phyloP scores from a whole-genome alignment of 2,329 filamentous ascomycete species.

The Aspergillus pseudotamarii region DNA sequence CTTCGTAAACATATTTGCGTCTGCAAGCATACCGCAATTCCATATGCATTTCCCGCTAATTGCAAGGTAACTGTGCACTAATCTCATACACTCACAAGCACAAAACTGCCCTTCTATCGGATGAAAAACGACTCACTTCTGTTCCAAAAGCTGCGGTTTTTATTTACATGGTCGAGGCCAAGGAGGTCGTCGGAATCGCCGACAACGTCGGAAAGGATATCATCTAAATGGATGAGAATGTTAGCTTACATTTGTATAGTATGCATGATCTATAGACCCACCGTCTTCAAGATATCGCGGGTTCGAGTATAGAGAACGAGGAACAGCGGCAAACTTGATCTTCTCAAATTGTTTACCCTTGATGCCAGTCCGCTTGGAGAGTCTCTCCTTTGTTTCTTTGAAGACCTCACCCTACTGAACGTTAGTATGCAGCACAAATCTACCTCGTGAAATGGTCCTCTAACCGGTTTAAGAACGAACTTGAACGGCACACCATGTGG shows the following conservation, averaged over 20 bases:
- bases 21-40: slow-evolving; percentile 9
- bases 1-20: slow-evolving; percentile 5
- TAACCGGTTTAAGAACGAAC: slow-evolving; percentile 79
- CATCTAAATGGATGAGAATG: slow-evolving; percentile 34
- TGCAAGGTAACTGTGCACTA: slow-evolving; percentile 3
- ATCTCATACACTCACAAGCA: slow-evolving; percentile 1
- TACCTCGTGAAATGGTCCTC: slow-evolving; percentile 27
- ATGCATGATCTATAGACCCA: slow-evolving; percentile 51
- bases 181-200: slow-evolving; percentile 82
- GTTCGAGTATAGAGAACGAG: slow-evolving; percentile 71
- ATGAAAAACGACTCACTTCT: slow-evolving; percentile 68
- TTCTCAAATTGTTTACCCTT: slow-evolving; percentile 99
- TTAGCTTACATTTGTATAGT: neutral
- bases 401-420: slow-evolving; percentile 73
- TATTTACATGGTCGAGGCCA: slow-evolving; percentile 66
- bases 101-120: slow-evolving; percentile 43
- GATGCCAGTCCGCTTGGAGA: slow-evolving; percentile 88
- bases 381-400: slow-evolving; percentile 87
- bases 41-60: slow-evolving; percentile 12
- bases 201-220: slow-evolving; percentile 57
- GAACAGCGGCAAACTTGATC: slow-evolving; percentile 89
- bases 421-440: slow-evolving; percentile 17
- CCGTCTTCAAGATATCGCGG: slow-evolving; percentile 85
- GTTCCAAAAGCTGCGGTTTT: slow-evolving; percentile 61
- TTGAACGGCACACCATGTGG: slow-evolving; percentile 88